A percentile compares a stretch with the other conserved stretches of the same genome.
Evolutionary conservation across 352 stramenopile species (phyloP).

Genomic region (Phytophthora boehmeriae): DNA sequence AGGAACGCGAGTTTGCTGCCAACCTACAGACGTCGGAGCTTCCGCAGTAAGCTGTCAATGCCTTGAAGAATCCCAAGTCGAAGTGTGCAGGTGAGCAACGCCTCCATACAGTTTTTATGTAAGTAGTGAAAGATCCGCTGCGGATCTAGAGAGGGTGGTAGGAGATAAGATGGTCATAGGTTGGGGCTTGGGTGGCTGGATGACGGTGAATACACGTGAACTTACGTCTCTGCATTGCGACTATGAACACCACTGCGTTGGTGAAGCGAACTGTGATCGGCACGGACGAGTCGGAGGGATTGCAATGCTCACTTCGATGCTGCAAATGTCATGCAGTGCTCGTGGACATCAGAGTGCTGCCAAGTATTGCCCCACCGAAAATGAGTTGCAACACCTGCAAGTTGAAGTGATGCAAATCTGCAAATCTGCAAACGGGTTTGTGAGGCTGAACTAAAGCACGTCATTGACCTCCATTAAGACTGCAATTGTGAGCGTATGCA

Average conservation of each 20-base stretch:
- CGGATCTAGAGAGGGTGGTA: background rate
- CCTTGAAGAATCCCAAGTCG: background rate
- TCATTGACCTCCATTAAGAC: too few relatives aligned
- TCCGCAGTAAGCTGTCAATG: constrained; percentile 24
- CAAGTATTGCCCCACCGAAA: background rate
- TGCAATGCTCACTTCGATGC: too few relatives aligned
- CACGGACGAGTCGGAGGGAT: too few relatives aligned
- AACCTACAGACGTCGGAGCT: constrained; percentile 65
- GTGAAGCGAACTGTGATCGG: too few relatives aligned
- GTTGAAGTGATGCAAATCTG: too few relatives aligned
- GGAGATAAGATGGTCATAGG: background rate
- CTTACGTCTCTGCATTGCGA: background rate
- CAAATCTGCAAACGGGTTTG: too few relatives aligned
- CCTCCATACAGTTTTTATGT: background rate
- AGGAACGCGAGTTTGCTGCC: constrained; percentile 75
- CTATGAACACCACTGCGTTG: too few relatives aligned
- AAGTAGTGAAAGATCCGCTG: constrained; percentile 2
- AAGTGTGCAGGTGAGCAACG: constrained; percentile 6
- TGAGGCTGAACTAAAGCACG: too few relatives aligned
- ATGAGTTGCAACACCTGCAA: background rate
- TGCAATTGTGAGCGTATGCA: too few relatives aligned
- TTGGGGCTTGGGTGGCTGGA: background rate
- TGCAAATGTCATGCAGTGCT: too few relatives aligned
- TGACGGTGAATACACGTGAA: background rate
- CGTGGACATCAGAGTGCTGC: background rate